These are phyloP conservation scores for Blastobotrys apis DNA, from an alignment of 1,139 yeast genomes.

Conservation along the genomic window DNA sequence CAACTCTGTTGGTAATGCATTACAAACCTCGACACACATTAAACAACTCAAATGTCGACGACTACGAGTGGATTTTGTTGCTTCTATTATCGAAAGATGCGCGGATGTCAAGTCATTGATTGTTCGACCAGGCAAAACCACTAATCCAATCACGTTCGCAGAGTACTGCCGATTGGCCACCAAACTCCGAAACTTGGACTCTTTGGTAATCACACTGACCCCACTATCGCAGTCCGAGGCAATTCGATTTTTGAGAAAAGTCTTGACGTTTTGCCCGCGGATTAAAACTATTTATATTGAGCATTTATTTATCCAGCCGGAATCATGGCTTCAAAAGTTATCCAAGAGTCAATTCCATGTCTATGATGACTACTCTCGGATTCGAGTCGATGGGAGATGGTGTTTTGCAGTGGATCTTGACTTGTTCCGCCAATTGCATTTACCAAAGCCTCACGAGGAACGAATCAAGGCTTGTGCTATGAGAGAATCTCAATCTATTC, in stretches of 20 bases:
- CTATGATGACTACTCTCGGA: conserved; percentile 13
- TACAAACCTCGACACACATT: conserved; percentile 10
- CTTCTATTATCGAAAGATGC: conserved; percentile 3
- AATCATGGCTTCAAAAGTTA: conserved; percentile 1
- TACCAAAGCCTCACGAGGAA: not conserved
- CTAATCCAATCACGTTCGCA: conserved; percentile 7
- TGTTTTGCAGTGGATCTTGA: conserved; percentile 13
- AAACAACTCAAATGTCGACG: conserved; percentile 16
- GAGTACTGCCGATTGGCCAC: conserved; percentile 14
- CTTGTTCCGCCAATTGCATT: conserved; percentile 6
- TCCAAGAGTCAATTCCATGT: not conserved
- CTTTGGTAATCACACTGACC: conserved; percentile 8
- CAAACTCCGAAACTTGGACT: conserved; percentile 4
- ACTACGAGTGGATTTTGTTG: conserved; percentile 15
- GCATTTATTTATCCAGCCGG: conserved; percentile 9
- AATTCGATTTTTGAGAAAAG: conserved; percentile 12
- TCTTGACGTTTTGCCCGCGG: conserved; percentile 10
- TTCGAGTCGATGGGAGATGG: conserved; percentile 13
- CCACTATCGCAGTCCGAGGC: conserved; percentile 8
- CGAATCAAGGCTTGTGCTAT: conserved; percentile 8
- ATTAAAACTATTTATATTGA: conserved; percentile 12
- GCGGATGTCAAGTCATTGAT: conserved; percentile 9
- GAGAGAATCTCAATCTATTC: not conserved
- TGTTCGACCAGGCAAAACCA: conserved; percentile 14
- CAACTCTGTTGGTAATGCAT: conserved; percentile 11